Base-by-base conservation (phyloP, 2,329 filamentous ascomycete species). In the Talaromyces atroroseus region DNA sequence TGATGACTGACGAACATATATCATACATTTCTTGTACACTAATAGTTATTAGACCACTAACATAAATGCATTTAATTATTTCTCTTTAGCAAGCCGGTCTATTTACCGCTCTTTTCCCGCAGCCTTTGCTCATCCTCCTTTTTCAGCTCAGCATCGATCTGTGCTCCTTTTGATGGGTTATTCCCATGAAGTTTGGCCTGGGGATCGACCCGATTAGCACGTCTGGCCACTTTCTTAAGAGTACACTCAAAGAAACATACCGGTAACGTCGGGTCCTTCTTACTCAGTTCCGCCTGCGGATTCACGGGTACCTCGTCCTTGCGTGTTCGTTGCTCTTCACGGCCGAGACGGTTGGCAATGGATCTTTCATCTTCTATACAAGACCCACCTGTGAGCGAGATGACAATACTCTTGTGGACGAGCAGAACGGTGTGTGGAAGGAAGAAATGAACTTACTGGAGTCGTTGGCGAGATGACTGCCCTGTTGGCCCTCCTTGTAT, bases 401-500 rank as follows among this genome's bases (percentile, higher is more conserved):
- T 12, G 11, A 8, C 11, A 40, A 44, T 2, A 11, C 26, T 29
- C 11, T 29, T 26, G 24, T 29, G 26, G 26, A 8, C 26, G 6
- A 29, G 5, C 2, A 29, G 5, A 29, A 29, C 2, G 7, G 26
- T 4, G 24, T 4, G 24, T 4, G 24, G 7, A 26, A 7, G 7
- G 24, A 11, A n/a, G 14, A 18, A 10, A 49, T n/a, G 59, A 59
- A 52, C 64, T 53, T 80, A 91, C 88, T 92, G 50, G 89, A 83
- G 69, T 94, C 88, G 55, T 81, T 80, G 60, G 80, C 77, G 59
- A 79, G 71, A 73, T 95, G 89, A 52, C 86, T 86, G 70, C 88
- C 78, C 58, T 80, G 71, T 70, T 86, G 78, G 64, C 90, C 89
- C 76, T 92, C 87, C 59, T 91, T 76, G 76, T 83, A 94, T 59